phyloP scores from a whole-genome alignment of 768 basidiomycete species.

The Pisolithus microcarpus region DNA sequence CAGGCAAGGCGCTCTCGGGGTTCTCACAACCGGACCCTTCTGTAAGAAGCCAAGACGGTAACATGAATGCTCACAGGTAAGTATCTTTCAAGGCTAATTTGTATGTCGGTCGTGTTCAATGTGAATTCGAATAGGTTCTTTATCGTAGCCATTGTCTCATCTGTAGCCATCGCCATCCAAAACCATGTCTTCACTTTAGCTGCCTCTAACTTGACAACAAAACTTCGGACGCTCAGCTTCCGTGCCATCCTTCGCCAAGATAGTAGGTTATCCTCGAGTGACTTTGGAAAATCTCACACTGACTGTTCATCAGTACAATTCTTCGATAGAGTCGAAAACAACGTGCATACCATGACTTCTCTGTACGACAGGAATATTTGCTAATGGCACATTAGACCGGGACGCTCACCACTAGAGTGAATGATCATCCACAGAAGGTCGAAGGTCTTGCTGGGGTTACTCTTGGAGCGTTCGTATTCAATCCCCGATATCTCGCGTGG shows the following conservation, averaged over 20 bases:
- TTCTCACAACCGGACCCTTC: not conserved
- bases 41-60: not conserved
- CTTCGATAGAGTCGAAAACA: slow-evolving; percentile 85
- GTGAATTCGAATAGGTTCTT: slow-evolving; percentile 50
- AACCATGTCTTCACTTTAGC: slow-evolving; percentile 63
- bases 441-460: slow-evolving; percentile 84
- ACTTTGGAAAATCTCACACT: not conserved
- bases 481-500: not conserved
- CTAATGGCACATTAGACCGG: slow-evolving; percentile 49
- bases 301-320: slow-evolving; percentile 51
- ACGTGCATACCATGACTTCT: slow-evolving; percentile 33
- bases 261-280: slow-evolving; percentile 36
- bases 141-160: slow-evolving; percentile 67
- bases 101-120: not conserved
- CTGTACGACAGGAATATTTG: not conserved
- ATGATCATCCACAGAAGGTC: slow-evolving; percentile 86
- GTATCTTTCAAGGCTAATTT: slow-evolving; percentile 5
- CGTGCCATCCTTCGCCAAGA: slow-evolving; percentile 82
- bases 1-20: not conserved
- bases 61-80: slow-evolving; percentile 65
- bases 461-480: slow-evolving; percentile 56
- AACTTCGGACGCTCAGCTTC: slow-evolving; percentile 69
- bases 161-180: slow-evolving; percentile 54
- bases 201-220: slow-evolving; percentile 63
- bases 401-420: slow-evolving; percentile 66